Evolutionary conservation across 2,329 filamentous ascomycete species (phyloP), one percentile per base, ranked within the genome.

Genomic region (Colletotrichum sidae): DNA sequence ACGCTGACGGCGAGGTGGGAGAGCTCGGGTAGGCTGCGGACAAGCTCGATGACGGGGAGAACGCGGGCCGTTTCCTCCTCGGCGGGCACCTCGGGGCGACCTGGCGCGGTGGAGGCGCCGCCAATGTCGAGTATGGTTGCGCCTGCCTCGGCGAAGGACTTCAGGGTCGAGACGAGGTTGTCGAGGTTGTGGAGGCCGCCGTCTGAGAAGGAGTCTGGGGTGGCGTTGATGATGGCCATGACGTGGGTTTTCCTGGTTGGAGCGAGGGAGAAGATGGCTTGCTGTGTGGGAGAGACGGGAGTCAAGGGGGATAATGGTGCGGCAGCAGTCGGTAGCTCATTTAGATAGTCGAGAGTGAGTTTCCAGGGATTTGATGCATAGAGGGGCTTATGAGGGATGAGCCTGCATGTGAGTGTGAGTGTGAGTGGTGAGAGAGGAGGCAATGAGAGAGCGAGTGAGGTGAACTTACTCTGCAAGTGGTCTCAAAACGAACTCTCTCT

Each of bases 181-280:
- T 78, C 73, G 33, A 81, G 73, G 47, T 80, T 78, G 76, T 94
- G 86, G 8, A 82, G 73, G 8, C 94, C 94, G 57, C 94, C 95
- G 74, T 98, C 94, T 1, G 95, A 98, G 81, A 99, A 99, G 9
- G 95, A 98, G 79, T 99, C 95, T 0, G 95, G 95, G 0, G 96
- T 98, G 56, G 97, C 81, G 78, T 99, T 99, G 50, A 98, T 83
- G 69, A 99, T 97, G 59, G 92, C 92, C 96, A 99, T 99, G 70
- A 97, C 80, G 50, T 88, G 88, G 0, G 95, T 97, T 57, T 81
- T 83, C 52, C 90, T 86, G 50, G 84, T 81, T 7, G 84, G 79
- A 38, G 81, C 79, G 37, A 88, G 79, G 15, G 92, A 84, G 55
- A 87, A 86, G 44, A 96, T 78, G 42, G 85, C 75, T 6, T 76